Evolutionary conservation across 2,329 filamentous ascomycete species (phyloP), one percentile per base, ranked within the genome.

Genomic region (Aspergillus ochraceoroseus): DNA sequence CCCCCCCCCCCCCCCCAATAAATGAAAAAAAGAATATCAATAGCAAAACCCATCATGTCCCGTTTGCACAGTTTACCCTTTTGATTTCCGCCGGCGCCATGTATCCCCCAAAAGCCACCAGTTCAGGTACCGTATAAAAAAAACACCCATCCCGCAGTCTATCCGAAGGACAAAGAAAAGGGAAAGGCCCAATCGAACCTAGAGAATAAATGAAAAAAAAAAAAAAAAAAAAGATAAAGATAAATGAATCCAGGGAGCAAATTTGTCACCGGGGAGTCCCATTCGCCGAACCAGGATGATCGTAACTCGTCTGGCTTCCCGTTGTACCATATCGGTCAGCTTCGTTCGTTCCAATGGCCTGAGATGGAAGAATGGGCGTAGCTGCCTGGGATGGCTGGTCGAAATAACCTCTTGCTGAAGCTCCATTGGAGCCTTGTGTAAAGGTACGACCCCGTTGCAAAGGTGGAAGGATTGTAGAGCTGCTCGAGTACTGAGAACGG

Each of bases 341-440:
- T 40, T 63, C 60, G 19, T 52, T 56, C 12, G 49, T 36, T 39
- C 43, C 52, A 43, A 63, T 57, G 9, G 52, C 49, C 38, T 64
- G 61, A 25, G 61, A 64, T 20, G 61, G 61, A 31, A 65, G 52
- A 28, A 65, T 58, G 8, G 62, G 57, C 15, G 61, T 63, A 14
- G 51, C 52, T 33, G 51, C 48, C 20, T 62, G 59, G 22, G 59
- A 57, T 7, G 54, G 43, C 38, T 57, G 59, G n/a, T 64, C 61
- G 38, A 54, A 64, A 34, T 62, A 63, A 13, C 51, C 53, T 41
- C 61, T 49, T 20, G 59, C 34, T 35, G 44, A 41, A 12, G 48
- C 40, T 18, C 59, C 59, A 41, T 61, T 63, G 17, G 51, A 48
- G 25, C 51, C 53, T 38, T 60, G 58, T 8, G 54, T 49, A 38